Percentiles rank a stretch among this genome's conserved stretches.
Evolutionary conservation across 352 stramenopile genomes (phyloP).

Genomic region (Phytopythium chamaehyphon): DNA sequence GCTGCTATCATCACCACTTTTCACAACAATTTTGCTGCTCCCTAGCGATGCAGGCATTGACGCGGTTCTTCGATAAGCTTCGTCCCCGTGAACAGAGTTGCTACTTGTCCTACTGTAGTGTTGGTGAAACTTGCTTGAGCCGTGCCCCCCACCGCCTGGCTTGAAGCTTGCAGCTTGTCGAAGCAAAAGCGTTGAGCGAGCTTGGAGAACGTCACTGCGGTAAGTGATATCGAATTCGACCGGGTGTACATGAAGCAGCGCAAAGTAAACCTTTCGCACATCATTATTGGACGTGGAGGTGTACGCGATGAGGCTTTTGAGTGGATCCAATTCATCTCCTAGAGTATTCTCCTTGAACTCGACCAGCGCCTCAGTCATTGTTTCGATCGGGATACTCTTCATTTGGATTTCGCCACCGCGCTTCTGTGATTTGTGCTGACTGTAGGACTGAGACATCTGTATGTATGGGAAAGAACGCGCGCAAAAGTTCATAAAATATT

Average conservation of each 20-base stretch:
- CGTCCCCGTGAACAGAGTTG: conserved; percentile 2
- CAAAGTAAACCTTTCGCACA: conserved; percentile 86
- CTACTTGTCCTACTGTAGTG: not conserved
- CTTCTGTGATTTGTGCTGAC: conserved; percentile 62
- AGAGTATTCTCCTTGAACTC: conserved; percentile 80
- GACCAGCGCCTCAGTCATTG: conserved; percentile 62
- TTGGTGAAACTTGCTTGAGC: not conserved
- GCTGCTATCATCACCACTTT: conserved; percentile 28
- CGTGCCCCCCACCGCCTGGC: not conserved
- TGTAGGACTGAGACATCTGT: conserved; percentile 66
- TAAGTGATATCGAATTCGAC: conserved; percentile 89
- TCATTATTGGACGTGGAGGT: conserved; percentile 65
- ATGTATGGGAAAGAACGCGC: too few species aligned
- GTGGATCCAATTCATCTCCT: conserved; percentile 73
- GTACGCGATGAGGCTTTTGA: conserved; percentile 64
- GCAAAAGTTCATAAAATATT: too few species aligned
- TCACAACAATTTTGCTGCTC: not conserved
- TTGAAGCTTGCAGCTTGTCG: conserved; percentile 56
- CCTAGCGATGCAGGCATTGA: conserved; percentile 23
- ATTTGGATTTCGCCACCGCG: conserved; percentile 72
- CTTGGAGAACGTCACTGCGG: conserved; percentile 82
- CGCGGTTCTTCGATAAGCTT: conserved; percentile 35
- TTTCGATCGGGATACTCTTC: conserved; percentile 82
- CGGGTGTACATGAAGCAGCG: conserved; percentile 82
- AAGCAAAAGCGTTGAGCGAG: conserved; percentile 48